Conservation (phyloP, 176 grass and related monocot genomes). For the Hyparrhenia diplandra region DNA sequence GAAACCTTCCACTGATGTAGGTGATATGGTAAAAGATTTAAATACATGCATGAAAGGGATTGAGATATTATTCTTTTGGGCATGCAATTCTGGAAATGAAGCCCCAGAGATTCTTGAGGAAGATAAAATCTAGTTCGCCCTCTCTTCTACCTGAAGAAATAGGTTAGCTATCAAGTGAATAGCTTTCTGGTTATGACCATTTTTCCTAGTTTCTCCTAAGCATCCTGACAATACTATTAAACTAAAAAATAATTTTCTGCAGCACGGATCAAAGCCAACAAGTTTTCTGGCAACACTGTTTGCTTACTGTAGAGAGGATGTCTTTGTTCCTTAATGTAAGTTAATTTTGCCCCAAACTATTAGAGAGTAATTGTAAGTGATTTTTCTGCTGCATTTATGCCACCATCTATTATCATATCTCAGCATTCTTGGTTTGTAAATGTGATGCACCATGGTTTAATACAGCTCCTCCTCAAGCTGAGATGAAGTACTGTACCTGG, state of each 20-base stretch:
- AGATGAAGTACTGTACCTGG: constrained; percentile 68
- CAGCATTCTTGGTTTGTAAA: background rate
- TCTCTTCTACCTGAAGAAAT: constrained; percentile 58
- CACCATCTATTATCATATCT: too few species aligned
- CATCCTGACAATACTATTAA: background rate
- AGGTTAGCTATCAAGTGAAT: constrained; percentile 26
- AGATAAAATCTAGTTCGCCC: constrained; percentile 59
- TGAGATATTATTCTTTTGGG: constrained; percentile 62
- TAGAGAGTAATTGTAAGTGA: background rate
- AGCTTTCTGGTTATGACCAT: background rate
- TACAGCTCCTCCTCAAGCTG: constrained; percentile 49
- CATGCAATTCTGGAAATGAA: constrained; percentile 58
- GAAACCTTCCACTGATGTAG: constrained; percentile 1
- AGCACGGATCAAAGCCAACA: constrained; percentile 44
- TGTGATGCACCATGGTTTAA: constrained; percentile 12
- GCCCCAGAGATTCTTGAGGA: constrained; percentile 58
- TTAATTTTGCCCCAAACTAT: background rate
- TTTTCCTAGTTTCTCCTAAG: background rate
- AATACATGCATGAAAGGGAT: constrained; percentile 45
- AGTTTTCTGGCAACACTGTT: constrained; percentile 41
- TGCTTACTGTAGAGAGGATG: constrained; percentile 51
- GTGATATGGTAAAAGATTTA: constrained; percentile 26
- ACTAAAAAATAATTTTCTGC: constrained; percentile 7
- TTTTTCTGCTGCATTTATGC: background rate
- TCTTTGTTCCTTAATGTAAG: constrained; percentile 48